Base-by-base conservation (phyloP, 352 stramenopile species). In the Globisporangium sylvaticum region DNA sequence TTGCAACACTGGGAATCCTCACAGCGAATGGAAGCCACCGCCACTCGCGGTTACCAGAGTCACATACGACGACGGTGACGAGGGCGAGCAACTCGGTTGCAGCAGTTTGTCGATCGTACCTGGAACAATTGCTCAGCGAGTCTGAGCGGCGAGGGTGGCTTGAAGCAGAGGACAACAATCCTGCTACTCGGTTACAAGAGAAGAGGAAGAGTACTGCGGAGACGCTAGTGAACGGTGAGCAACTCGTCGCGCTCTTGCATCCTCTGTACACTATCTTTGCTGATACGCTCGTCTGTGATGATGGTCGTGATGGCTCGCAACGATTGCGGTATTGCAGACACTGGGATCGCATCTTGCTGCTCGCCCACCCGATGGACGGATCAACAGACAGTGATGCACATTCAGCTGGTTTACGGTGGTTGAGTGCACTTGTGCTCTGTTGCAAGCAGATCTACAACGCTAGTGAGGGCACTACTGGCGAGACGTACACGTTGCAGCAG, bases 261-360 rank as follows among this genome's bases (percentile, higher is more conserved):
- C 52, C 59, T 34, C 52, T 71, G 8, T 66, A 64, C 42, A 58
- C 53, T 14, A 37, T 71, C 27, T 71, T 66, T 71, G 54, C 39
- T 37, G 48, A 62, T 31, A 24, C 65, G 20, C 27, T 54, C 52
- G 44, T 32, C 42, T 46, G 37, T 61, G 53, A 27, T 56, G 52
- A 10, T 53, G 58, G 7, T 27, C 24, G 18, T 55, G 52, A 5
- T 12, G 62, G 10, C 25, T 46, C 27, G 34, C 31, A 39, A 10
- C n/a, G 25, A 44, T 46, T 24, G 10, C 56, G n/a, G 8, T 63
- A 34, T 10, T 64, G 42, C 39, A 55, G 32, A 29, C 64, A 57
- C n/a, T 69, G 64, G 64, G 57, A 69, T 53, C 48, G 25, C 3
- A 14, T 69, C 22, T 57, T 69, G 12, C 56, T 54, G 32, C 34